Conservation (phyloP, 1,284 basidiomycete genomes). For the Phylloporus sp. region DNA sequence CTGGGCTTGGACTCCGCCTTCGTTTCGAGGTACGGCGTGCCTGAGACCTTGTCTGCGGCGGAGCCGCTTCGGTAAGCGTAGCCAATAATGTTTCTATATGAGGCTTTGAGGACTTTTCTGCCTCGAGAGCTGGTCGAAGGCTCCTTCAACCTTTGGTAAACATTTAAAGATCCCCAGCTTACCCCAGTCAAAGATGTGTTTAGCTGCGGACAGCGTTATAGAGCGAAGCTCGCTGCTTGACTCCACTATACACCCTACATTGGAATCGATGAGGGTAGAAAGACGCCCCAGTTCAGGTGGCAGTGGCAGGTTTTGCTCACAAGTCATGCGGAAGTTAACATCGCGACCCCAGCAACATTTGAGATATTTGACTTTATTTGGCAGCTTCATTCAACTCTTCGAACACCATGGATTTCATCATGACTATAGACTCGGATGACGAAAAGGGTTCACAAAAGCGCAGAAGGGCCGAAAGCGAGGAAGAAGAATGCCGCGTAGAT, state of each 20-base stretch:
- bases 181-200: constrained; percentile 86
- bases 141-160: constrained; percentile 6
- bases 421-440: constrained; percentile 82
- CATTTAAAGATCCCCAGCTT: constrained; percentile 32
- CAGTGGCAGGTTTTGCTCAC: constrained; percentile 21
- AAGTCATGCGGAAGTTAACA: constrained; percentile 11
- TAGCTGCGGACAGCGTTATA: constrained; percentile 70
- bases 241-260: constrained; percentile 56
- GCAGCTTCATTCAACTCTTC: not conserved
- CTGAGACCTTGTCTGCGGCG: constrained; percentile 75
- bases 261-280: constrained; percentile 55
- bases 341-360: not conserved
- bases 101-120: constrained; percentile 67
- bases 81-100: constrained; percentile 72
- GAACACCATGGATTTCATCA: constrained; percentile 66
- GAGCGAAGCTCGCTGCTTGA: constrained; percentile 61
- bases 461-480: constrained; percentile 24
- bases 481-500: constrained; percentile 71
- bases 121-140: constrained; percentile 53
- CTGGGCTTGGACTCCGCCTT: constrained; percentile 45
- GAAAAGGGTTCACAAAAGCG: constrained; percentile 47
- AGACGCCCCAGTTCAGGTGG: constrained; percentile 52
- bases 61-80: constrained; percentile 62
- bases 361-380: constrained; percentile 31
- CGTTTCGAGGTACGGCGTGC: constrained; percentile 46